Conservation (phyloP, 371 early-diverging fungal genomes). For the Apophysomyces elegans region DNA sequence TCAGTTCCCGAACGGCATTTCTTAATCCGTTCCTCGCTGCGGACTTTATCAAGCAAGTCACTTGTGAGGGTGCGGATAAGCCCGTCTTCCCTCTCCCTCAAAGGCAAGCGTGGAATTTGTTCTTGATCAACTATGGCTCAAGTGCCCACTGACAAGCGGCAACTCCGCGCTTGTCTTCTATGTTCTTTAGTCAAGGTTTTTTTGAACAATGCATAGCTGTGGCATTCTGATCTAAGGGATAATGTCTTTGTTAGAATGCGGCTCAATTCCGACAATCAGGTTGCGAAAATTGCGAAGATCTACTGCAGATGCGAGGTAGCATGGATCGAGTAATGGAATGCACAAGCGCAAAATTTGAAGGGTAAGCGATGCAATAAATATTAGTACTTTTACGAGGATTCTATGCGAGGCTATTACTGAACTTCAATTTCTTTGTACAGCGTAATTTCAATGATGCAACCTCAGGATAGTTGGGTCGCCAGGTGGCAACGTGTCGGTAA, state of each 20-base stretch:
- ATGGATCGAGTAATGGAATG: constrained; percentile 79
- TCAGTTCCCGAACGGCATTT: too few species aligned
- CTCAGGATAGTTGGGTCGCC: constrained; percentile 86
- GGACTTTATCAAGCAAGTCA: too few species aligned
- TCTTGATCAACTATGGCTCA: constrained; percentile 53
- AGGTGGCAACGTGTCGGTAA: constrained; percentile 84
- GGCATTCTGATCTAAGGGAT: neutral
- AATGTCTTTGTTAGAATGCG: constrained; percentile 52
- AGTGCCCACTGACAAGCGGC: constrained; percentile 74
- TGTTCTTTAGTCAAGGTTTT: constrained; percentile 90
- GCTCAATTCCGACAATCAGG: constrained; percentile 81
- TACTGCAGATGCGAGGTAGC: constrained; percentile 76
- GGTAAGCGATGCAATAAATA: constrained; percentile 47
- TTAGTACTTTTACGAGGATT: too few species aligned
- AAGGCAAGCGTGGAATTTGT: neutral
- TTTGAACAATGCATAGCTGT: neutral
- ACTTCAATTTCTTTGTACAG: constrained; percentile 28
- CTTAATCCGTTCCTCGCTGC: too few species aligned
- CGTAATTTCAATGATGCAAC: constrained; percentile 82
- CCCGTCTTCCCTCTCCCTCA: neutral
- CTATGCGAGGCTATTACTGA: too few species aligned
- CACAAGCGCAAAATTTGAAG: constrained; percentile 89
- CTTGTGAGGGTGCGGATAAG: too few species aligned
- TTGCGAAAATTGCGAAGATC: constrained; percentile 93
- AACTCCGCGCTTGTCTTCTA: constrained; percentile 89